phyloP scores from a whole-genome alignment of 164 flowering plant species.

The Dillenia turbinata region DNA sequence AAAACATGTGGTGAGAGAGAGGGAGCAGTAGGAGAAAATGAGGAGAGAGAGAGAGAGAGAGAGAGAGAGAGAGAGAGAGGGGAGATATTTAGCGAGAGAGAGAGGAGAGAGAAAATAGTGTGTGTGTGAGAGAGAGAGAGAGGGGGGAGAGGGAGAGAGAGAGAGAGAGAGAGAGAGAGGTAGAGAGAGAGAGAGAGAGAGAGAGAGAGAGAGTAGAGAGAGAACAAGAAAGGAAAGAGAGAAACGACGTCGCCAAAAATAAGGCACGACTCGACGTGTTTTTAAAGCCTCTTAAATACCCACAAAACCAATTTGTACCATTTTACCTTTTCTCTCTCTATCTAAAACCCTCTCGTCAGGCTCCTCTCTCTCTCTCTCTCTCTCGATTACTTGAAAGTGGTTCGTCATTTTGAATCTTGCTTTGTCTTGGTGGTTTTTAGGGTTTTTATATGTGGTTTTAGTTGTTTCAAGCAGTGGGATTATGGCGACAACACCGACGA shows the following conservation, averaged over 20 bases:
- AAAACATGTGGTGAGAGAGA: neutral
- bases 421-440: neutral
- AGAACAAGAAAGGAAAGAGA: slow-evolving; percentile 1
- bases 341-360: slow-evolving; percentile 1
- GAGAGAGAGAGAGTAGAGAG: neutral
- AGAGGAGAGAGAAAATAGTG: neutral
- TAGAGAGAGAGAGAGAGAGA: neutral
- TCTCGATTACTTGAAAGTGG: slow-evolving; percentile 5
- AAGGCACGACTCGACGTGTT: slow-evolving; percentile 17
- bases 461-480: neutral
- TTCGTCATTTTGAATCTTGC: neutral
- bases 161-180: neutral
- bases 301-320: neutral
- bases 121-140: neutral
- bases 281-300: slow-evolving; percentile 2
- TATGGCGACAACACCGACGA: slow-evolving; percentile 25
- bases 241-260: slow-evolving; percentile 16
- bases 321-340: slow-evolving; percentile 6
- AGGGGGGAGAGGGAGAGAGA: neutral
- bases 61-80: neutral
- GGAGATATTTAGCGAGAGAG: neutral
- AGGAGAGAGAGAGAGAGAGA: too few species aligned
- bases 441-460: slow-evolving; percentile 7
- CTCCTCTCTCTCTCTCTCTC: neutral
- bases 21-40: neutral